Base-by-base conservation (phyloP, 2,329 filamentous ascomycete species). In the Arthrobotrys musiformis region DNA sequence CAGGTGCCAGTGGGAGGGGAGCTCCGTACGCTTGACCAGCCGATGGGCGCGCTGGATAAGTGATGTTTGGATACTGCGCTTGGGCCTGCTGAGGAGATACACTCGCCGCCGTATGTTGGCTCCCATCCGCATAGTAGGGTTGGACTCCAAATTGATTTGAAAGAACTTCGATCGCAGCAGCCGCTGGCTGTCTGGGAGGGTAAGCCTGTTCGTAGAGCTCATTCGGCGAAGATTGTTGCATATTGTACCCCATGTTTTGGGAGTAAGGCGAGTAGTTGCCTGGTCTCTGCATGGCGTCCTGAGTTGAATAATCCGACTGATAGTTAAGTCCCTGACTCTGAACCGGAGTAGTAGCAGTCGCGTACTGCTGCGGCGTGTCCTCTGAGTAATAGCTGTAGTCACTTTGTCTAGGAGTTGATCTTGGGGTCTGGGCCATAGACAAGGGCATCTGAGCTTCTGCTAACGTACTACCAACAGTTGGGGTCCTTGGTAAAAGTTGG, bases 121-220 rank as follows among this genome's bases (percentile, higher is more conserved):
- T 75, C 26, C 64, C 67, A 56, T 72, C 68, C 35, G 52, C 70
- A 63, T 81, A 81, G 77, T 81, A 81, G 50, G 79, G 79, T 46
- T 78, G 63, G 26, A 79, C 64, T 17, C 80, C 80, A 69, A 81
- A 81, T 26, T 81, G 81, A 54, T 79, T 81, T n/a, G 81, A 81
- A 24, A 81, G 70, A 52, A 81, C 80, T 22, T 81, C 80, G 73
- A 81, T 81, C 60, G 80, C 80, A 54, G 81, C 79, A 74, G 79
- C 79, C 58, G 81, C 80, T 13, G 80, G 80, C 66, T 78, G 78
- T 52, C 80, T 76, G 46, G 81, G 81, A 46, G 80, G 74, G 33
- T 80, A 80, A 48, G 80, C 78, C 15, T 79, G 69, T 24, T 78
- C 79, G 77, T 81, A 81, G 1, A 75, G 70, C 15, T 79, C 76